phyloP scores from a whole-genome alignment of 257 asterid species.

The Nicotiana otophora region DNA sequence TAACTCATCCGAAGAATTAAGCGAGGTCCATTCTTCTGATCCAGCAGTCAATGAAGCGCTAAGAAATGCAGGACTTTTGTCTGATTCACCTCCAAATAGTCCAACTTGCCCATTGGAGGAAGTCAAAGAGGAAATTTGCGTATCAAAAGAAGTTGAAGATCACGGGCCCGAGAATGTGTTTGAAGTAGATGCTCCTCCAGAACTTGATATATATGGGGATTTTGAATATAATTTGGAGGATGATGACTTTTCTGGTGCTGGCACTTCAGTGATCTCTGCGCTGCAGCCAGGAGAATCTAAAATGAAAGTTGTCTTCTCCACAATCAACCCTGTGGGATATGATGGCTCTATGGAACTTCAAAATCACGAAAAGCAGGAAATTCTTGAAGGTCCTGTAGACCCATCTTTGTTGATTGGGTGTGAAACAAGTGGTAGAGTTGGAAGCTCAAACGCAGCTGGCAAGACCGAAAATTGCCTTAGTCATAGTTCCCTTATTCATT shows the following conservation, averaged over 20 bases:
- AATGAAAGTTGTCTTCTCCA: conserved; percentile 68
- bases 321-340: conserved; percentile 37
- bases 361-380: conserved; percentile 21
- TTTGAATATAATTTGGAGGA: conserved; percentile 91
- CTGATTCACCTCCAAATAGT: conserved; percentile 92
- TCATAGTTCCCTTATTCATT: conserved; percentile 26
- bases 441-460: conserved; percentile 23
- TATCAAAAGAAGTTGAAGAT: conserved; percentile 35
- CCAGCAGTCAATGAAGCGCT: conserved; percentile 67
- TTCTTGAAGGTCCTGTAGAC: conserved; percentile 25
- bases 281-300: conserved; percentile 51
- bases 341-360: conserved; percentile 24
- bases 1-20: conserved; percentile 31
- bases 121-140: conserved; percentile 23
- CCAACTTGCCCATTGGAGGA: conserved; percentile 45
- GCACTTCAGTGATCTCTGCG: conserved; percentile 39
- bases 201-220: conserved; percentile 88
- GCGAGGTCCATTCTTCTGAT: conserved; percentile 30
- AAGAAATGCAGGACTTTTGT: conserved; percentile 72
- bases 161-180: conserved; percentile 66
- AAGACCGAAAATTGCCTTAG: conserved; percentile 17
- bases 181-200: conserved; percentile 68
- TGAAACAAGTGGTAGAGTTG: conserved; percentile 22
- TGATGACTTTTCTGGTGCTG: conserved; percentile 70
- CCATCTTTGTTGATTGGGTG: conserved; percentile 24